Evolutionary conservation across 78 protist genomes (phyloP).

Genomic region (Dictyostelium firmibasis): DNA sequence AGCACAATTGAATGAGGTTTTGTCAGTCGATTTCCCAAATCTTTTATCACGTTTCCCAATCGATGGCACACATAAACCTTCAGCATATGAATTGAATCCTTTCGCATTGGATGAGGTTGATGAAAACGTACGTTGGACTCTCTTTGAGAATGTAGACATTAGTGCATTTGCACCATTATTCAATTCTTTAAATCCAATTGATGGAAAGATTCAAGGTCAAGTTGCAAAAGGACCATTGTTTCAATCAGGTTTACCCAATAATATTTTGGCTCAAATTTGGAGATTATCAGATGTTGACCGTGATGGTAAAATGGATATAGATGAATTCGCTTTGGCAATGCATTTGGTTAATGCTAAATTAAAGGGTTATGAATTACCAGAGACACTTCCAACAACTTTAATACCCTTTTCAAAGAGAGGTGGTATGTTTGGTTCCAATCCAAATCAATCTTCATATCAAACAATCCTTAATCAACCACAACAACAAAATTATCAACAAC

Average conservation of each 20-base stretch:
- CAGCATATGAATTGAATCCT: slow-evolving; percentile 69
- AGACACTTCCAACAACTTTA: slow-evolving; percentile 49
- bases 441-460: not conserved
- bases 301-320: slow-evolving; percentile 81
- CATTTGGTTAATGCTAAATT: slow-evolving; percentile 40
- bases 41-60: slow-evolving; percentile 73
- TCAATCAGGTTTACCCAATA: slow-evolving; percentile 31
- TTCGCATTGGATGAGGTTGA: slow-evolving; percentile 71
- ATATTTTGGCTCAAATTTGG: slow-evolving; percentile 49
- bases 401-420: slow-evolving; percentile 79
- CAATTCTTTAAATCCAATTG: slow-evolving; percentile 23
- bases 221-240: slow-evolving; percentile 34
- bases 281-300: slow-evolving; percentile 61
- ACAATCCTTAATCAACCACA: not conserved
- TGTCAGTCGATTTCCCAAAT: slow-evolving; percentile 78
- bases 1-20: slow-evolving; percentile 17
- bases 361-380: slow-evolving; percentile 39
- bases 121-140: slow-evolving; percentile 12
- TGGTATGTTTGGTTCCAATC: slow-evolving; percentile 18
- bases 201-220: slow-evolving; percentile 57
- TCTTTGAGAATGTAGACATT: slow-evolving; percentile 21
- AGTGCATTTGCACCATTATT: not conserved
- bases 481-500: not conserved
- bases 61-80: slow-evolving; percentile 66
- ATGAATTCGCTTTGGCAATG: slow-evolving; percentile 83